Base-by-base conservation (phyloP, 2,329 filamentous ascomycete genomes). In the Thielaviopsis cerberus region DNA sequence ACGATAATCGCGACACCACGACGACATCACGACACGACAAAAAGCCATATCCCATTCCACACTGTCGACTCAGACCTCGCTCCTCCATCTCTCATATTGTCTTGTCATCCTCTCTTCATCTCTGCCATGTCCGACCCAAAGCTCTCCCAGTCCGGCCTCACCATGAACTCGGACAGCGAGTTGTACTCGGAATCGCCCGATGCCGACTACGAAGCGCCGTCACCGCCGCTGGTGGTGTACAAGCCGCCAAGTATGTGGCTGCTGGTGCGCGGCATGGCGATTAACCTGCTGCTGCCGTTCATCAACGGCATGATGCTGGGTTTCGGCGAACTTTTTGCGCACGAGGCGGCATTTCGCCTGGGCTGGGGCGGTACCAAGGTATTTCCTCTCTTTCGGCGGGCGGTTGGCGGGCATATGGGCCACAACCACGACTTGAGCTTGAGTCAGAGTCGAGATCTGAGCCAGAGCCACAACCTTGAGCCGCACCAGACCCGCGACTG, bases 291-390 rank as follows among this genome's bases (percentile, higher is more conserved):
- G 1, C 73, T 98, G 22, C 92, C 92, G 0, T 98, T 98, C 66
- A 81, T 98, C 67, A 98, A 98, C 72, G 92, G 92, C 53, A 80
- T 98, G 76, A 98, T 98, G 92, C 73, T 98, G 66, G 92, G 92
- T 1, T 96, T 98, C 67, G 92, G 92, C 64, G 92, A 98, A 73
- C 73, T 98, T 55, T 91, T 98, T 70, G 92, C 92, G 57, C 92
- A 98, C 68, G 92, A 98, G 73, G 85, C 88, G 55, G 92, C 92
- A 1, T 98, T 91, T 68, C 77, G 91, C 66, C 74, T 97, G 64
- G 92, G 92, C 61, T 98, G 92, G 92, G 83, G 86, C 63, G 85
- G 85, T 57, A 97, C 92, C 61, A 94, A 92, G 81, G 92, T 96
- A 76, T 57, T 61, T 61, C 55, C 55, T 30, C 48, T 58, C 30